Conservation (phyloP, 192 early-diverging fungal species). For the Neocallimastix lanati region DNA sequence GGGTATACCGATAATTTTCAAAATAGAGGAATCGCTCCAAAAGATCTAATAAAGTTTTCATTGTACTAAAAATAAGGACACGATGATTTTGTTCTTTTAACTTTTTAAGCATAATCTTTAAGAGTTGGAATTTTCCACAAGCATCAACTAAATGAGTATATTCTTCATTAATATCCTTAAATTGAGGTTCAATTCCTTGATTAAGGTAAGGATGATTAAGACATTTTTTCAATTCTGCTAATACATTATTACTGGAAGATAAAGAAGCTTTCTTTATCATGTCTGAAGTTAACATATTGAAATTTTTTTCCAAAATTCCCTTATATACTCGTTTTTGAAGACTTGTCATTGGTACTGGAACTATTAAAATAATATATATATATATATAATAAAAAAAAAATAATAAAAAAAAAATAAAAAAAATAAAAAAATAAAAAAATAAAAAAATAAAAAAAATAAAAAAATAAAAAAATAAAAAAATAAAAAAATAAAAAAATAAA, state of each 20-base stretch:
- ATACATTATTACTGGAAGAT: slow-evolving; percentile 12
- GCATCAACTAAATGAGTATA: slow-evolving; percentile 39
- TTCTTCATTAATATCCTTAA: slow-evolving; percentile 10
- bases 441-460: too few species aligned
- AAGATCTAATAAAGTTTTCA: slow-evolving; percentile 65
- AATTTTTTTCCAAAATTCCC: too few species aligned
- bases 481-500: too few species aligned
- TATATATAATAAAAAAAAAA: too few species aligned
- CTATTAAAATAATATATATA: too few species aligned
- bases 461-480: too few species aligned
- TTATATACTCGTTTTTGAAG: too few species aligned
- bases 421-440: too few species aligned
- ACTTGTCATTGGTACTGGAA: too few species aligned
- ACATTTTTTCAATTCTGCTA: slow-evolving; percentile 51
- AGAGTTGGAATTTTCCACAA: slow-evolving; percentile 40
- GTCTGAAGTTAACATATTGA: too few species aligned
- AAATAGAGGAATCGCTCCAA: slow-evolving; percentile 49
- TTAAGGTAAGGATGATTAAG: slow-evolving; percentile 53
- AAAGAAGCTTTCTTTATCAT: too few species aligned
- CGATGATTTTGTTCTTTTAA: slow-evolving; percentile 31
- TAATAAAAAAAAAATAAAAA: too few species aligned
- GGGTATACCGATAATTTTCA: slow-evolving; percentile 23
- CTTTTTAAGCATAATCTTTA: slow-evolving; percentile 47
- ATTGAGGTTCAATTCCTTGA: slow-evolving; percentile 24
- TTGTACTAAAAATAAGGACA: slow-evolving; percentile 71